Base-by-base conservation (phyloP, 495 filamentous ascomycete genomes). In the Astrothelium macrocarpum region DNA sequence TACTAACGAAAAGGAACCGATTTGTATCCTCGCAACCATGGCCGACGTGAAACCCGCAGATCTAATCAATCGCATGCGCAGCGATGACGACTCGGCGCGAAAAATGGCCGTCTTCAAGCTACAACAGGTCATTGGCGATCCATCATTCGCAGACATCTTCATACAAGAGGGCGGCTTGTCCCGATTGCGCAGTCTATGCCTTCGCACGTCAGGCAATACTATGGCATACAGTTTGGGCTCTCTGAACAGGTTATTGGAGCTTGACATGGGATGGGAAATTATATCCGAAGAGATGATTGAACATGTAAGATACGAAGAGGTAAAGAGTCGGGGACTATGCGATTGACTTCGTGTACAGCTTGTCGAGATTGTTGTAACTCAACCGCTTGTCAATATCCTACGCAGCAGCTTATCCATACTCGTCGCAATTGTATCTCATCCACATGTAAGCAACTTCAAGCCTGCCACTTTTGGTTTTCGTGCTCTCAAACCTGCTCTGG, bases 71-170 rank as follows among this genome's bases (percentile, higher is more conserved):
- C 81, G 87, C 45, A 78, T 90, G 60, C 83, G 84, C 34, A 86
- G 84, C 70, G 85, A 89, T 58, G 86, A 89, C 83, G 95, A 97
- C 82, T 90, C 90, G 34, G 89, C 90, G 62, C 90, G 94, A 68
- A 99, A 99, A 79, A 97, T 96, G 90, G 94, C 94, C 14, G 95
- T 91, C 64, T 99, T 99, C 82, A 96, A 95, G 76, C 84, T 99
- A 43, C 94, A 99, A 75, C 82, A 84, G 45, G 90, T 86, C 65
- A 96, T 99, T 71, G 90, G 90, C 70, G 95, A 99, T 73, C 94
- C 94, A 2, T 90, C 91, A 59, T 97, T 99, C 72, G 95, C 94
- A 49, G 95, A 97, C 73, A 82, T 93, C 63, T 99, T 97, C 78
- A 96, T 97, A 26, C 82, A 85, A 16, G 88, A 90, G 64, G 95